phyloP scores from a whole-genome alignment of 139 green algal genomes.

The Chlamydomonas incerta region DNA sequence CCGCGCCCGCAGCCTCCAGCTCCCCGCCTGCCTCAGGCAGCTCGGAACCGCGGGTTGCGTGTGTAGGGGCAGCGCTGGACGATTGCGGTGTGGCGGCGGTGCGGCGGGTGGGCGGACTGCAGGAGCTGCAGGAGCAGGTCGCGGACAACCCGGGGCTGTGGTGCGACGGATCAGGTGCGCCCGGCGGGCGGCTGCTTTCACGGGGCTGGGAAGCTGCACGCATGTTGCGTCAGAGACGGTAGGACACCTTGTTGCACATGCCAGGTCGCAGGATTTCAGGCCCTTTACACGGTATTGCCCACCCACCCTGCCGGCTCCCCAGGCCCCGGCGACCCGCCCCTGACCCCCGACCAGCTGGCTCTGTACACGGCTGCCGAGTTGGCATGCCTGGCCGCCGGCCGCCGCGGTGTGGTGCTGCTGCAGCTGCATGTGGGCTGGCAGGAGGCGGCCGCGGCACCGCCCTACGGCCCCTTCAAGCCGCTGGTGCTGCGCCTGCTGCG shows the following conservation, averaged over 20 bases:
- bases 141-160: conserved; percentile 40
- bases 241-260: no score
- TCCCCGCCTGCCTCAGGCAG: neutral
- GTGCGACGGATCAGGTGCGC: conserved; percentile 61
- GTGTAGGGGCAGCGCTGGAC: neutral
- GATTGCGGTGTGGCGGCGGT: neutral
- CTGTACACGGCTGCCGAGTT: conserved; percentile 68
- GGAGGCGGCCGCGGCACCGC: conserved; percentile 24
- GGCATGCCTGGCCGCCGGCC: conserved; percentile 51
- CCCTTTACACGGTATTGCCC: no score
- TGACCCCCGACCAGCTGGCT: neutral
- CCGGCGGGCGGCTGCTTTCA: no score
- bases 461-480: conserved; percentile 58
- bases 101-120: neutral
- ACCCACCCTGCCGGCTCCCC: neutral
- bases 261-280: no score
- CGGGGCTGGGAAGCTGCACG: no score
- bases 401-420: conserved; percentile 60
- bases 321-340: conserved; percentile 45
- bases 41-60: no score
- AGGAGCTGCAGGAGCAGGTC: conserved; percentile 27
- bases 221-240: no score
- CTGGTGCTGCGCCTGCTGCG: conserved; percentile 56
- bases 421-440: conserved; percentile 67
- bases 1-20: neutral